Base-by-base conservation (phyloP, 2,329 filamentous ascomycete genomes). In the Helicocarpus griseus region DNA sequence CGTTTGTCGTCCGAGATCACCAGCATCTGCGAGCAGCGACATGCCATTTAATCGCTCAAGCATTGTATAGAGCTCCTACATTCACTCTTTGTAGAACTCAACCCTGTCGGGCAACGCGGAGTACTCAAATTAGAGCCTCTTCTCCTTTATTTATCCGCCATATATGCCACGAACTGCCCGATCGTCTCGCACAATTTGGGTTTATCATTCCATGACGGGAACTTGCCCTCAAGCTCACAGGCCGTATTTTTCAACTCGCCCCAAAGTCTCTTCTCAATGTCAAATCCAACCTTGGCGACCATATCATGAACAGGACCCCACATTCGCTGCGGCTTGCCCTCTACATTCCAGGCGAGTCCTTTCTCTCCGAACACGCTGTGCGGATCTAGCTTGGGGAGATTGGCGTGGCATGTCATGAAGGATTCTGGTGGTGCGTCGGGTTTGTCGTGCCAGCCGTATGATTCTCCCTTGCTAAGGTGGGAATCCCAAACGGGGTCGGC, bases 301-400 rank as follows among this genome's bases (percentile, higher is more conserved):
- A 62, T 64, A 0, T 69, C 63, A 9, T 63, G 58, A 0, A 64
- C 62, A 13, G 62, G 60, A 2, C 61, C 63, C 69, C 69, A 72
- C 40, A 66, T 66, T 14, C 67, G 65, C 47, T 63, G 61, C 26
- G 65, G 66, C 1, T 61, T 60, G 13, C 66, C 68, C 40, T 70
- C 66, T 3, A 65, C 51, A 0, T 65, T 68, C 21, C 69, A 69
- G 1, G 63, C 59, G 2, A 65, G 68, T 44, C 70, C 69, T 3
- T 61, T 59, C 38, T 61, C 55, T 6, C 68, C 69, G 47, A 70
- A 72, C 2, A 71, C 59, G 9, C 65, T 63, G 41, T 62, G 61
- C 0, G 69, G 69, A 40, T 72, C 69, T 48, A 73, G 68, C 50
- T 71, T 71, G 24, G 69, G 69, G 41, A 69, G 64, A 50, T 71